Evolutionary conservation across 139 green algal species (phyloP).

Genomic region (Chlamydomonas sp.): DNA sequence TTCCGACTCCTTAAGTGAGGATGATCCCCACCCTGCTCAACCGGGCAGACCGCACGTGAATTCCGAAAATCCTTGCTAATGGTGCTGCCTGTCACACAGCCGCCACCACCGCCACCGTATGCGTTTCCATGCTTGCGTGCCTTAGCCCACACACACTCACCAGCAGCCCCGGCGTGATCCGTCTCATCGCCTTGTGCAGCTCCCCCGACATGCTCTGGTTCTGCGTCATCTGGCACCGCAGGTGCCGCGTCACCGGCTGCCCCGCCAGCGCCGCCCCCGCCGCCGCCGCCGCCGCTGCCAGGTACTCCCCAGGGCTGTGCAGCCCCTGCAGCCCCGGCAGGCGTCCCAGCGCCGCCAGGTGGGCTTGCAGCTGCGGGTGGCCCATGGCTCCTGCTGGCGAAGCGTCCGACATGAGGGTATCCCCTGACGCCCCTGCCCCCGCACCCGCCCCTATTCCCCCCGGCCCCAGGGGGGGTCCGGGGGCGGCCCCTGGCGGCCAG

Average conservation of each 20-base stretch:
- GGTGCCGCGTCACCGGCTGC: constrained; percentile 28
- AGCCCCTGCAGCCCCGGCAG: too few relatives aligned
- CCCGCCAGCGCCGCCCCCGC: not conserved
- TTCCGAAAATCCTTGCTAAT: too few relatives aligned
- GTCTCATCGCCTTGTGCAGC: constrained; percentile 25
- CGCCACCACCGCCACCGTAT: not conserved
- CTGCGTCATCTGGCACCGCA: constrained; percentile 42
- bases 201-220: constrained; percentile 35
- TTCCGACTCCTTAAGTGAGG: too few relatives aligned
- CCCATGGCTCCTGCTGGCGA: too few relatives aligned
- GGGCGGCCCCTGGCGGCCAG: not conserved
- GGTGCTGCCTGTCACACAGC: not conserved
- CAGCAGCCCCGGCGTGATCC: constrained; percentile 27
- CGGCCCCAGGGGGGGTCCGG: too few relatives aligned
- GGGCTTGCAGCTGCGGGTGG: too few relatives aligned
- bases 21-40: too few relatives aligned
- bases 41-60: too few relatives aligned
- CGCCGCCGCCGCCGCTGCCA: not conserved
- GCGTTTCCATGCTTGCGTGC: not conserved
- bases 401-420: too few relatives aligned
- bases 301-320: not conserved
- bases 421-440: too few relatives aligned
- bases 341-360: too few relatives aligned
- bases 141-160: not conserved
- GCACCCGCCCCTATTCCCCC: too few relatives aligned